A percentile compares a stretch with the other conserved stretches of the same genome.
Evolutionary conservation across 148 eudicot species (phyloP).

Genomic region (Fagopyrum tataricum): DNA sequence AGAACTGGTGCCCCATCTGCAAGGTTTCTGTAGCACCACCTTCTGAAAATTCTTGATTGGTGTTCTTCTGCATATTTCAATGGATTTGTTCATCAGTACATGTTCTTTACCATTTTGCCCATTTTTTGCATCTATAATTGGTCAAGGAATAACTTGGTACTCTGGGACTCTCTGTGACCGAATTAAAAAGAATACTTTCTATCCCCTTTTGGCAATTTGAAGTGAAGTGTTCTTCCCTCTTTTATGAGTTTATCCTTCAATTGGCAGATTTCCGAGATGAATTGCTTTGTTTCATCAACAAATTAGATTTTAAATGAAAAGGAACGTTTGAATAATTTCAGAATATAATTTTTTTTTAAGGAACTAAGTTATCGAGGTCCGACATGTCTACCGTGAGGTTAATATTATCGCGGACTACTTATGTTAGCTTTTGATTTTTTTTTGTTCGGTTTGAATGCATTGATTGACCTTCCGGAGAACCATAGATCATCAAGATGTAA

Average conservation of each 20-base stretch:
- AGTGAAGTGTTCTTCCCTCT: not conserved
- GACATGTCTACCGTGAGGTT: too few relatives aligned
- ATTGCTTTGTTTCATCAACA: too few relatives aligned
- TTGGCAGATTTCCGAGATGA: not conserved
- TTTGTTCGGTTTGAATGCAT: too few relatives aligned
- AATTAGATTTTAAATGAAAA: too few relatives aligned
- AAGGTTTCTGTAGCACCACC: constrained; percentile 23
- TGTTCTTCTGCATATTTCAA: not conserved
- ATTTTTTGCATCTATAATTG: not conserved
- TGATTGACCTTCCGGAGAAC: too few relatives aligned
- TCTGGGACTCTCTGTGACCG: not conserved
- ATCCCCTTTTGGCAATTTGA: not conserved
- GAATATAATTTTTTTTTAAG: too few relatives aligned
- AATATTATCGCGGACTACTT: too few relatives aligned
- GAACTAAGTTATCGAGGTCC: too few relatives aligned
- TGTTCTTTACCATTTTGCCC: not conserved
- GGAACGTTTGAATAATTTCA: too few relatives aligned
- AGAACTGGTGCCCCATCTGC: constrained; percentile 99
- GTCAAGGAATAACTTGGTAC: not conserved
- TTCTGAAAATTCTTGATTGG: not conserved
- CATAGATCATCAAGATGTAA: too few relatives aligned
- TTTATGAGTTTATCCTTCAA: not conserved
- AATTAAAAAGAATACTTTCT: not conserved
- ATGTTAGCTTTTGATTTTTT: too few relatives aligned
- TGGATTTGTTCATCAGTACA: not conserved